phyloP scores from a whole-genome alignment of 2,329 filamentous ascomycete species.

The Orbilia oligospora region DNA sequence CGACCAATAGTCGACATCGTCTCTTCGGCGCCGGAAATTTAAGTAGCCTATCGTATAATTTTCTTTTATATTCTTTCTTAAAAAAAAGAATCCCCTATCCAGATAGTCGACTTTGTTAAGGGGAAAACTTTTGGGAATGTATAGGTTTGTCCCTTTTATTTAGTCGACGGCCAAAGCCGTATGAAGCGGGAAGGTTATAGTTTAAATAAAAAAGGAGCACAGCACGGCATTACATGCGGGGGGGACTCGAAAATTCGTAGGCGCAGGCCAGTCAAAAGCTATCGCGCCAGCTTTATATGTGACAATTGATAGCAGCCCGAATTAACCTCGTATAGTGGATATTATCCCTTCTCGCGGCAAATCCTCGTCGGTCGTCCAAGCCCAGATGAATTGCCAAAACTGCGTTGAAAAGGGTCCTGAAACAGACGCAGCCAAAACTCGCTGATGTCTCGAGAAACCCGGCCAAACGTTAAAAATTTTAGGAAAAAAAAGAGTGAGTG shows the following conservation, averaged over 20 bases:
- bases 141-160: background rate
- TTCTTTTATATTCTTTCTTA: too few relatives aligned
- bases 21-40: slow-evolving; percentile 10
- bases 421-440: slow-evolving; percentile 40
- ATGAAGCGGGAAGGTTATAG: background rate
- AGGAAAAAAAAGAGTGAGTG: background rate
- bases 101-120: background rate
- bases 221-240: slow-evolving; percentile 2
- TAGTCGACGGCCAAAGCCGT: background rate
- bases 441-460: slow-evolving; percentile 27
- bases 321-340: slow-evolving; percentile 3
- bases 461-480: slow-evolving; percentile 15
- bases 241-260: background rate
- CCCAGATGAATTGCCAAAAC: slow-evolving; percentile 8
- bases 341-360: slow-evolving; percentile 15
- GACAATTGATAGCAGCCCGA: slow-evolving; percentile 2
- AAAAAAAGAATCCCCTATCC: background rate
- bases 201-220: background rate
- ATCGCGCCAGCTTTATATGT: slow-evolving; percentile 17
- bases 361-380: slow-evolving; percentile 20
- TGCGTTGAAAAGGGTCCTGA: slow-evolving; percentile 46
- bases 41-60: slow-evolving; percentile 14
- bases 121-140: slow-evolving; percentile 15
- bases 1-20: slow-evolving; percentile 58
- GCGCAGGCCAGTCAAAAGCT: slow-evolving; percentile 15